Conservation (phyloP, 2,329 filamentous ascomycete genomes). For the Incumbomyces lentus region DNA sequence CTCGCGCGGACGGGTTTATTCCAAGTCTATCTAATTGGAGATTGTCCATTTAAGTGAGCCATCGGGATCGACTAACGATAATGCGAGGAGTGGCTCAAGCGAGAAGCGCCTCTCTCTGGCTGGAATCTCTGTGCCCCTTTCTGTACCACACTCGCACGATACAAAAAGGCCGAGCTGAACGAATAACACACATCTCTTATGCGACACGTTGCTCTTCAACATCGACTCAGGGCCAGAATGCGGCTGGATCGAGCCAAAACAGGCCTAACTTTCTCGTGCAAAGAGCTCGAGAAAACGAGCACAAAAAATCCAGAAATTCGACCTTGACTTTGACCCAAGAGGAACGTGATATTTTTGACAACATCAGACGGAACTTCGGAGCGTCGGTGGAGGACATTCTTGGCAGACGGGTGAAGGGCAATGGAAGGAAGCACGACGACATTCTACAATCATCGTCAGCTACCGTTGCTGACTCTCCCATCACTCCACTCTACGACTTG, state of each 20-base stretch:
- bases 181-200: background rate
- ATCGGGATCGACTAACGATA: background rate
- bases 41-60: background rate
- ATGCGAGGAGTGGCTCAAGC: background rate
- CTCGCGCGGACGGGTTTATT: too few species aligned
- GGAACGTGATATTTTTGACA: constrained; percentile 16
- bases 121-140: constrained; percentile 7
- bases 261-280: background rate
- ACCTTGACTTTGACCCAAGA: constrained; percentile 13
- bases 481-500: constrained; percentile 5
- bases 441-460: background rate
- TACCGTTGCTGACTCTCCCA: background rate
- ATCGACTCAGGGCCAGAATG: background rate
- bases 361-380: constrained; percentile 8
- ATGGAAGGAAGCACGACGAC: too few species aligned
- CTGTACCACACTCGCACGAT: constrained; percentile 18
- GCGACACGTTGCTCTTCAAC: background rate
- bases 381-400: constrained; percentile 8
- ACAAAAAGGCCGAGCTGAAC: background rate
- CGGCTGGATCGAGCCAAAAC: background rate
- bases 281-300: background rate
- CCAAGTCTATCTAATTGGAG: too few species aligned
- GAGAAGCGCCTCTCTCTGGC: background rate
- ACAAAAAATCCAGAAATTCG: background rate
- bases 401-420: background rate